A percentile compares a stretch with the other conserved stretches of the same genome.
Evolutionary conservation across 495 filamentous ascomycete species (phyloP).

Genomic region (Pyronema omphalodes): DNA sequence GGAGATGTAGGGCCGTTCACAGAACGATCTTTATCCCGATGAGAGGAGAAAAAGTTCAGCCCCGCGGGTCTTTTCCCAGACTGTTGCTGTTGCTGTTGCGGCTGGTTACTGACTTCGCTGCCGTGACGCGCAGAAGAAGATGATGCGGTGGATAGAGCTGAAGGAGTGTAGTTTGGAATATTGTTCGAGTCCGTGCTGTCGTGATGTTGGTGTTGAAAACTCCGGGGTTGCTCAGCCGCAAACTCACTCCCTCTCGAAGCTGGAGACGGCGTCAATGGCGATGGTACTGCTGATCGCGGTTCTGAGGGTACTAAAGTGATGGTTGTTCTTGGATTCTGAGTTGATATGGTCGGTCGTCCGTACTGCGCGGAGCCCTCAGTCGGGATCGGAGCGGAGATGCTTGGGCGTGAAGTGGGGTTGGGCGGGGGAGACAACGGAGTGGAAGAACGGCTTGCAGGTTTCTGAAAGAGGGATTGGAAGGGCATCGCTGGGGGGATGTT

Average conservation of each 20-base stretch:
- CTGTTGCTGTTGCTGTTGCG: too few species aligned
- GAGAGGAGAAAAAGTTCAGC: not conserved
- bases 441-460: not conserved
- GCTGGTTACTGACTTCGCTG: not conserved
- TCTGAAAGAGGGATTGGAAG: constrained; percentile 1
- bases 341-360: not conserved
- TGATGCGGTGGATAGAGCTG: not conserved
- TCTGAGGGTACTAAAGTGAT: not conserved
- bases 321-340: not conserved
- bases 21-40: not conserved
- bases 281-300: not conserved
- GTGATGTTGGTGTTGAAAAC: not conserved
- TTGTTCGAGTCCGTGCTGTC: not conserved
- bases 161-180: not conserved
- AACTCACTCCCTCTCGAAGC: not conserved
- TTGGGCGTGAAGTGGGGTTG: not conserved
- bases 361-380: not conserved
- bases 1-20: too few species aligned
- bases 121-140: not conserved
- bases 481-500: not conserved
- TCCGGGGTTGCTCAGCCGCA: constrained; percentile 3
- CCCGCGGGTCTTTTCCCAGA: not conserved
- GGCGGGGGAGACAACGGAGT: not conserved
- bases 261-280: not conserved
- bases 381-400: constrained; percentile 2